Base-by-base conservation (phyloP, 2,329 filamentous ascomycete genomes). In the Fusarium sp. region DNA sequence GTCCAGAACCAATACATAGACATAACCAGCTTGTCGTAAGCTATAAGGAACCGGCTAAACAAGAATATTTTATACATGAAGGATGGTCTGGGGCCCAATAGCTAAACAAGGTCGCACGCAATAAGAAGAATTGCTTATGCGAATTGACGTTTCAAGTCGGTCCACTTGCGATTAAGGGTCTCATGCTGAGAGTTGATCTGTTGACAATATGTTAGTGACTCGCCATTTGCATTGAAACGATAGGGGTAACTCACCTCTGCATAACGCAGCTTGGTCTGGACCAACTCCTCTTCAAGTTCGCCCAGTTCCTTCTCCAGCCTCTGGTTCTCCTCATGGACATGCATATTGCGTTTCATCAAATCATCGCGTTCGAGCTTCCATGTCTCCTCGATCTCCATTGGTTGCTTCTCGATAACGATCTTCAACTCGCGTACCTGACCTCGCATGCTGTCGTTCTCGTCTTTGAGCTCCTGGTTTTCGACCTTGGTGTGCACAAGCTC, bases 271-370 rank as follows among this genome's bases (percentile, higher is more conserved):
- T 99, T 99, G 2, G 94, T 96, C 77, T 91, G 89, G 68, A 99
- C 95, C 71, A 99, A 84, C 79, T 94, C 90, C 80, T 94, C 92
- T 84, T 98, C 96, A 84, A 98, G 92, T 73, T 98, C 94, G 7
- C 89, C 86, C 86, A 97, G 88, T 76, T 96, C 93, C 77, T 97
- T 95, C 80, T 98, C 94, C 72, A 99, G 83, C 61, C 86, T 88
- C 64, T 92, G 87, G 76, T 98, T 99, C 82, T 97, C 93, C 74
- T 97, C 94, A 76, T 98, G 94, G 10, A 98, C 94, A 75, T 97
- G 93, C 67, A 92, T 88, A 77, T 98, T 98, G 65, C 94, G 89
- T 79, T 93, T 90, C 91, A 98, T 96, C 75, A 98, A 89, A 55
- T 92, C 88, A 58, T 98, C 94, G 82, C 97, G 94, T 80, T 98